Percentiles rank a stretch among this genome's conserved stretches.
Conservation (phyloP, 495 filamentous ascomycete genomes). For the Aspergillus ellipticus region DNA sequence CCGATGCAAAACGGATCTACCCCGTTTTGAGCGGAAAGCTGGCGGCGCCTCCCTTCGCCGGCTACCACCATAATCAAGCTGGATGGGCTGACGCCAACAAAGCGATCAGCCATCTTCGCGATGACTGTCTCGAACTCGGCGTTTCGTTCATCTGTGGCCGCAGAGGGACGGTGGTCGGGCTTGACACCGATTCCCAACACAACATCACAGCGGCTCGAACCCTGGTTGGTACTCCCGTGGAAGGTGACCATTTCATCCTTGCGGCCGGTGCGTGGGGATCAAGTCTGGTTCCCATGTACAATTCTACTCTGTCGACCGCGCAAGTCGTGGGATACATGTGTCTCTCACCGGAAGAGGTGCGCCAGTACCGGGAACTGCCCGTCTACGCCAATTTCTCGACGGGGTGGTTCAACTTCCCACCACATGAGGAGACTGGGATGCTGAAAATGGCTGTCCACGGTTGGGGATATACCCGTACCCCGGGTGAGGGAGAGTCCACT, state of each 20-base stretch:
- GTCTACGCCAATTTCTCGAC: conserved; percentile 62
- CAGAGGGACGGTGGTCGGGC: conserved; percentile 13
- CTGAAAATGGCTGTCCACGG: conserved; percentile 73
- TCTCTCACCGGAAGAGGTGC: conserved; percentile 18
- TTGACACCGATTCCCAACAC: conserved; percentile 1
- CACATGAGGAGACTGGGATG: conserved; percentile 44
- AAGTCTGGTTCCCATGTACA: conserved; percentile 38
- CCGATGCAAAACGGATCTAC: not conserved
- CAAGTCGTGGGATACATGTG: conserved; percentile 21
- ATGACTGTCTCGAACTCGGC: conserved; percentile 16
- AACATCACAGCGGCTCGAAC: conserved; percentile 4
- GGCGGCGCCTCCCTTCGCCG: conserved; percentile 29
- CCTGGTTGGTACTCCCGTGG: conserved; percentile 11
- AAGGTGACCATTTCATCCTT: conserved; percentile 45
- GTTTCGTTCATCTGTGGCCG: conserved; percentile 21
- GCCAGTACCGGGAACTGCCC: conserved; percentile 13
- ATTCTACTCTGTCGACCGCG: conserved; percentile 57
- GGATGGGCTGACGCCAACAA: conserved; percentile 74
- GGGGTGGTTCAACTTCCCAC: conserved; percentile 74
- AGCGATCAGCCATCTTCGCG: conserved; percentile 54
- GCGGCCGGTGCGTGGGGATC: conserved; percentile 12
- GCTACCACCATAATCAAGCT: conserved; percentile 62
- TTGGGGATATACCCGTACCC: conserved; percentile 55
- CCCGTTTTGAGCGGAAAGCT: conserved; percentile 44
- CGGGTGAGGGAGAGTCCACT: not conserved